Conservation (phyloP, 495 filamentous ascomycete species). For the Hypoxylon cercidicola region DNA sequence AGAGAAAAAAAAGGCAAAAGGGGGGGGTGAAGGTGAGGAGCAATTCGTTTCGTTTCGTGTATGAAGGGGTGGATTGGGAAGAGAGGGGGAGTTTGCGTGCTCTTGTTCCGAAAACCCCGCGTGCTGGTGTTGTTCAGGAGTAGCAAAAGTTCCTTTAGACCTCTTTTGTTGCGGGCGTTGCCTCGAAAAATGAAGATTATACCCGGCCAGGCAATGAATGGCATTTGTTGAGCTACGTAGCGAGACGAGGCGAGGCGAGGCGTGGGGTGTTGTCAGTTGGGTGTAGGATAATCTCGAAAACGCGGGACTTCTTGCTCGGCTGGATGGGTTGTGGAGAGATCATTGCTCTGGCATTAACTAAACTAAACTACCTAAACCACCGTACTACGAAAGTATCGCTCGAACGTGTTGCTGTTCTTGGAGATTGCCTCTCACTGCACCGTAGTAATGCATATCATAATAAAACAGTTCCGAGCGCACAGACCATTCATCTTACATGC, state of each 20-base stretch:
- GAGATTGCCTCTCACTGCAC: background rate
- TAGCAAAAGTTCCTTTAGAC: too few relatives aligned
- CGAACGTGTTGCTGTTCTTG: too few relatives aligned
- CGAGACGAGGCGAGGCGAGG: conserved; percentile 14
- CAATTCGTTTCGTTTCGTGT: too few relatives aligned
- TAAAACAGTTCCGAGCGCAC: conserved; percentile 5
- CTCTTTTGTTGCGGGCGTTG: too few relatives aligned
- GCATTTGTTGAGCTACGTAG: conserved; percentile 15
- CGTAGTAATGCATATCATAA: conserved; percentile 7
- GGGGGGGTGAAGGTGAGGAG: too few relatives aligned
- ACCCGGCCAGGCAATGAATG: background rate
- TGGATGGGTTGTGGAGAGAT: conserved; percentile 5
- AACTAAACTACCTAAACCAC: background rate
- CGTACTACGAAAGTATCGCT: background rate
- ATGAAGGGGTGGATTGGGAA: too few relatives aligned
- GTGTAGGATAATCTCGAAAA: conserved; percentile 19
- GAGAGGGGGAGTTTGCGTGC: too few relatives aligned
- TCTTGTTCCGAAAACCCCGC: too few relatives aligned
- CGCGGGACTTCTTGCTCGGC: conserved; percentile 5
- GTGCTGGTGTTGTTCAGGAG: too few relatives aligned
- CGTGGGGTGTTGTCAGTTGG: conserved; percentile 16
- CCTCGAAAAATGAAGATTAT: background rate
- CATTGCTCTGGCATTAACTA: conserved; percentile 1
- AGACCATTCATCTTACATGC: conserved; percentile 3
- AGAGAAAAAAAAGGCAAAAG: background rate